Base-by-base conservation (phyloP, 1,139 yeast genomes). In the Kluyveromyces sp. region DNA sequence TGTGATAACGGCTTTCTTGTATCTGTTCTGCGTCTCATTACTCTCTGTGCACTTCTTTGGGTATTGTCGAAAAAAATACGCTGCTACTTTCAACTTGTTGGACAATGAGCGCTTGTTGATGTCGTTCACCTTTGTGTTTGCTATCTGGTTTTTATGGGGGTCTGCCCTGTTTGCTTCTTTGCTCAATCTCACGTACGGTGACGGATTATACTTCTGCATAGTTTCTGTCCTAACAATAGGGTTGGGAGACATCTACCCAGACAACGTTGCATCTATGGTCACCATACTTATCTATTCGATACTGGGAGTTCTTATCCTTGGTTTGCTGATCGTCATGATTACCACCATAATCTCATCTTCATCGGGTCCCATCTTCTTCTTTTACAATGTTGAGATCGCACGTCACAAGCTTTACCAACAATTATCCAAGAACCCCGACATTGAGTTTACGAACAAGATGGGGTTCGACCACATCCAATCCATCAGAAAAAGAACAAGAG, bases 221-320 rank as follows among this genome's bases (percentile, higher is more conserved):
- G 87, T 83, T 0, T 79, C 94, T 0, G 66, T 83, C 30, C 66
- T 84, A 37, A 87, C 96, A 0, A 74, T 87, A 36, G 96, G 96
- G 0, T 68, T 82, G 17, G 95, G 95, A 29, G 94, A 83, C 55
- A 70, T 81, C 30, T 66, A 71, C 0, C 89, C 95, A 0, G 32
- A 50, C 0, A 61, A 72, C 1, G 65, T 70, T 1, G 76, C 76
- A 0, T 72, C 82, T 0, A 74, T 77, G 54, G 80, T 80, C 0
- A 64, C 83, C 49, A 70, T 74, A 1, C 66, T 86, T 42, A 63
- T 82, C 2, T 83, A 78, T 61, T 76, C 92, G 2, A 61, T 84
- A 26, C 65, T 76, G 7, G 95, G 95, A 1, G 77, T 86, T 13
- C 63, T 86, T 20, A 66, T 81, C 29, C 70, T 86, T 60, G 95